Percentiles rank a stretch among this genome's conserved stretches.
Evolutionary conservation across 176 grass and related monocot species (phyloP).

Genomic region (sorghum (Sorghum bicolor)): DNA sequence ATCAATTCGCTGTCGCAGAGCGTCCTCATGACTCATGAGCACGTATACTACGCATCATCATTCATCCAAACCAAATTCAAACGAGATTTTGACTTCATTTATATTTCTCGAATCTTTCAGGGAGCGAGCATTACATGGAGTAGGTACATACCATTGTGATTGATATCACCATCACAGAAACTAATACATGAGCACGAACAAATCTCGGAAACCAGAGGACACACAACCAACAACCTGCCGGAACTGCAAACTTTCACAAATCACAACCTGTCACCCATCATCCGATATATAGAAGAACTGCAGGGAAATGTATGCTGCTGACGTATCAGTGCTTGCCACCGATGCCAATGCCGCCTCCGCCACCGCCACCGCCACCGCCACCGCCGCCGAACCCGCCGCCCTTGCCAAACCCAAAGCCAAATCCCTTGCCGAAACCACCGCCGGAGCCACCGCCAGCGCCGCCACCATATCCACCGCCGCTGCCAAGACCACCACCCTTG

Average conservation of each 20-base stretch:
- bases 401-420: neutral
- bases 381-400: neutral
- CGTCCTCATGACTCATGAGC: too few species aligned
- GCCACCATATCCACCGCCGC: neutral
- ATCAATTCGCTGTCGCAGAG: neutral
- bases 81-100: neutral
- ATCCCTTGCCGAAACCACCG: neutral
- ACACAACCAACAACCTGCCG: neutral
- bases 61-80: neutral
- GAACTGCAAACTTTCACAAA: neutral
- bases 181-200: neutral
- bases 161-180: neutral
- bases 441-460: slow-evolving; percentile 17
- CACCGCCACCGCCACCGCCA: slow-evolving; percentile 9
- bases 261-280: neutral
- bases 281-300: neutral
- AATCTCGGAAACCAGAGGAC: neutral
- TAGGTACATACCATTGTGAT: neutral
- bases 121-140: neutral
- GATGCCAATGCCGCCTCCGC: neutral
- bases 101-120: neutral
- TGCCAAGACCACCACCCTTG: neutral
- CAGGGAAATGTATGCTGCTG: neutral
- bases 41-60: too few species aligned
- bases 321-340: neutral